Percentiles rank a stretch among this genome's conserved stretches.
Evolutionary conservation across 768 basidiomycete genomes (phyloP).

Genomic region (Tricholoma bakamatsutake): DNA sequence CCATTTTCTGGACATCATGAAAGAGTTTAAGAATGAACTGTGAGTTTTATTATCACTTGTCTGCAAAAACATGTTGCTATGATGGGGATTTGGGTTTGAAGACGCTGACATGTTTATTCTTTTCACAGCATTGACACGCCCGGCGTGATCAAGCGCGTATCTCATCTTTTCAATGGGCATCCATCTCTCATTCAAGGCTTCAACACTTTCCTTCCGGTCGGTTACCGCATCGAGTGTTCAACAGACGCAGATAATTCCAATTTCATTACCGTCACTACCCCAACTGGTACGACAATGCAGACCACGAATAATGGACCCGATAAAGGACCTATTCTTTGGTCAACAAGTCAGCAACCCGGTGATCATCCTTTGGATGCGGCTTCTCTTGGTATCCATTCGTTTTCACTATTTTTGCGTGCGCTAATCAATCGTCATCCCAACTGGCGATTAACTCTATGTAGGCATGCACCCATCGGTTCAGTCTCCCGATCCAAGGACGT

Average conservation of each 20-base stretch:
- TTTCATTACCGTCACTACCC: constrained; percentile 74
- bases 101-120: constrained; percentile 24
- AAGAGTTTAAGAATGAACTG: constrained; percentile 96
- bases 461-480: constrained; percentile 9
- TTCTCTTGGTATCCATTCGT: neutral
- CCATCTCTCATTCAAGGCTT: constrained; percentile 93
- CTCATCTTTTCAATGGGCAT: constrained; percentile 87
- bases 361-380: neutral
- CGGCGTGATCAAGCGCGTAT: constrained; percentile 93
- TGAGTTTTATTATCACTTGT: constrained; percentile 31
- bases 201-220: constrained; percentile 93
- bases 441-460: neutral
- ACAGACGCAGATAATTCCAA: constrained; percentile 57
- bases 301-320: constrained; percentile 43
- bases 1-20: constrained; percentile 94
- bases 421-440: neutral
- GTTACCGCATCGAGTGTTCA: constrained; percentile 87
- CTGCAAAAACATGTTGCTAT: neutral
- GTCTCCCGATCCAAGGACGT: constrained; percentile 30
- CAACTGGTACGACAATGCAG: constrained; percentile 57
- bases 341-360: constrained; percentile 16
- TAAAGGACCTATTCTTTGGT: constrained; percentile 33
- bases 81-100: neutral
- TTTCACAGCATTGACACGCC: constrained; percentile 86
- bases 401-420: neutral